Base-by-base conservation (phyloP, 2,329 filamentous ascomycete species). In the Triangularia setosa region DNA sequence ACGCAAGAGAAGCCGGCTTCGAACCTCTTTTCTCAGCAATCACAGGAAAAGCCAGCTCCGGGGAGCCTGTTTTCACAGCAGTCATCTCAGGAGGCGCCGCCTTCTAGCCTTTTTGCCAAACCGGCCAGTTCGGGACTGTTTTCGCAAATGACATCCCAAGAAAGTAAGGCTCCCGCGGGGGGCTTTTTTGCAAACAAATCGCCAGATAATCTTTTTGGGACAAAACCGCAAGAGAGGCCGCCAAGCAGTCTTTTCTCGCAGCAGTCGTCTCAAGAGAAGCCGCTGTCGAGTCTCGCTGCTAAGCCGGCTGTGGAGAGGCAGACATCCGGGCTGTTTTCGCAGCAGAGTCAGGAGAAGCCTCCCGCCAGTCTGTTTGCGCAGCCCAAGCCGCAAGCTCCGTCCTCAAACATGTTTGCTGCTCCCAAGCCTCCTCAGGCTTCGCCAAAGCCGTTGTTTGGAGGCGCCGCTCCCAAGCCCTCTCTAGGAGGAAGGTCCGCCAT, bases 401-500 rank as follows among this genome's bases (percentile, higher is more conserved):
- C 40, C 40, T 23, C 40, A 9, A 48, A 48, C 9, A 9, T 21
- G n/a, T 48, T 48, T 48, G 60, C 58, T 33, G 56, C 56, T 11
- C 28, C 33, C 35, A 55, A 33, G 9, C 44, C 25, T 18, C 40
- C 44, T 48, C 40, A 48, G n/a, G 40, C 52, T 25, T 6, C 52
- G 2, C 52, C 52, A 28, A 60, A 60, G 57, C 55, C 24, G 16
- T 4, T 55, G 53, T 55, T 55, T 55, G 25, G 53, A 25, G 27
- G 18, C 16, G 57, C 57, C 9, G 18, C 57, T n/a, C 40, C 58
- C 7, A 60, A 60, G 24, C 40, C 58, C 6, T 21, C 48, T 5
- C 27, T 59, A 2, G 40, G 57, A 25, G 68, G 68, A 8, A 40
- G 68, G 61, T 67, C 67, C 64, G 66, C 68, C 76, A 11, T 25